These are phyloP conservation scores for Melianthus villosus DNA, from an alignment of 441 rosid genomes.

Conservation along the genomic window DNA sequence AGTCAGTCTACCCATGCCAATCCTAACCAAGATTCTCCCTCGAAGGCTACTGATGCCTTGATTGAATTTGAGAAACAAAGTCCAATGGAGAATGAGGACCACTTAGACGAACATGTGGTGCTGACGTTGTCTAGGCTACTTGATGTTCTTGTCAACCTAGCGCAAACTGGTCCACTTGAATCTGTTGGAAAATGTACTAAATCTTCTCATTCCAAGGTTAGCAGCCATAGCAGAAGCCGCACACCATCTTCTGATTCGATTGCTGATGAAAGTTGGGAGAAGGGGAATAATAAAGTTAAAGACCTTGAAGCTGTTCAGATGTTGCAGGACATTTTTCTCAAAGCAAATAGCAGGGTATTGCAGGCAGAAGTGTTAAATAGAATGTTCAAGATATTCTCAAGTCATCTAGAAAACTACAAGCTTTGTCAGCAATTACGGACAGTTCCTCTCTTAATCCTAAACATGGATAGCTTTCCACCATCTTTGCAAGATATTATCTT, in stretches of 20 bases:
- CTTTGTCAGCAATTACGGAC: conserved; percentile 88
- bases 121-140: conserved; percentile 89
- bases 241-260: conserved; percentile 37
- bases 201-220: conserved; percentile 35
- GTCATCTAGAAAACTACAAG: conserved; percentile 89
- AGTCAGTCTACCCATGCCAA: conserved; percentile 21
- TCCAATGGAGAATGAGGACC: conserved; percentile 29
- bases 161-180: conserved; percentile 86
- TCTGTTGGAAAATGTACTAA: conserved; percentile 32
- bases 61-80: conserved; percentile 16
- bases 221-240: conserved; percentile 46
- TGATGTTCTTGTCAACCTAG: conserved; percentile 91
- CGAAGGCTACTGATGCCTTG: conserved; percentile 22
- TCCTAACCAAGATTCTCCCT: conserved; percentile 19
- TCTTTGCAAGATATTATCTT: conserved; percentile 87
- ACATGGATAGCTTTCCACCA: conserved; percentile 91
- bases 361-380: conserved; percentile 97
- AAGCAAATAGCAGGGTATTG: conserved; percentile 67
- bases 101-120: conserved; percentile 33
- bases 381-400: conserved; percentile 96
- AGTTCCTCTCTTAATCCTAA: conserved; percentile 87
- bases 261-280: conserved; percentile 69
- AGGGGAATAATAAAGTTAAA: conserved; percentile 69
- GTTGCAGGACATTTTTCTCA: conserved; percentile 94
- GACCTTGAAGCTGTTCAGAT: conserved; percentile 99